phyloP scores from a whole-genome alignment of 2,329 filamentous ascomycete genomes.

The Colletotrichum aenigma region DNA sequence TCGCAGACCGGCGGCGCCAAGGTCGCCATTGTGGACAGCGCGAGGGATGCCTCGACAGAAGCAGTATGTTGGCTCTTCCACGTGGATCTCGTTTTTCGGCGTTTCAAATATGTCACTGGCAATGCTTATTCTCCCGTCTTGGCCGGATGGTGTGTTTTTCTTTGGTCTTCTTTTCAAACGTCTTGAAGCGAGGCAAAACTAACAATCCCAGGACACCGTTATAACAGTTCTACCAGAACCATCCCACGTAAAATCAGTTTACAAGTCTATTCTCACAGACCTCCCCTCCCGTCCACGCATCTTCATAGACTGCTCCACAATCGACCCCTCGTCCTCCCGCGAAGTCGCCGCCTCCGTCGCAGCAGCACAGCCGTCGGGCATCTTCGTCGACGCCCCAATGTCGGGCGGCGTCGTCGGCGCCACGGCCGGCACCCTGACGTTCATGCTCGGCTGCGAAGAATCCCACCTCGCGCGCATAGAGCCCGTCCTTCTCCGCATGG shows the following conservation, averaged over 20 bases:
- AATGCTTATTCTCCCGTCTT: constrained; percentile 49
- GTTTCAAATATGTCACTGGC: constrained; percentile 18
- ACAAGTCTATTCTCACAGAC: constrained; percentile 72
- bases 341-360: constrained; percentile 73
- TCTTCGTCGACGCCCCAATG: constrained; percentile 95
- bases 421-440: constrained; percentile 84
- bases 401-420: constrained; percentile 95
- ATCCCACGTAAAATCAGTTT: constrained; percentile 84
- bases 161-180: constrained; percentile 54
- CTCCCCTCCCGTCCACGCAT: constrained; percentile 65
- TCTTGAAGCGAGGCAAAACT: constrained; percentile 25
- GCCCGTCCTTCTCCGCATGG: constrained; percentile 79
- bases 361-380: constrained; percentile 56
- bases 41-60: constrained; percentile 52
- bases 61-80: constrained; percentile 47
- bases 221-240: constrained; percentile 92
- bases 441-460: constrained; percentile 83
- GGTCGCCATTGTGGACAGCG: constrained; percentile 48
- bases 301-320: constrained; percentile 96
- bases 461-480: constrained; percentile 68
- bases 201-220: constrained; percentile 70
- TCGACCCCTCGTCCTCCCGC: constrained; percentile 85
- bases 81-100: neutral
- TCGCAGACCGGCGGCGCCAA: constrained; percentile 48
- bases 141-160: constrained; percentile 46